Conservation (phyloP, 2,329 filamentous ascomycete species). For the Fusarium sp. region DNA sequence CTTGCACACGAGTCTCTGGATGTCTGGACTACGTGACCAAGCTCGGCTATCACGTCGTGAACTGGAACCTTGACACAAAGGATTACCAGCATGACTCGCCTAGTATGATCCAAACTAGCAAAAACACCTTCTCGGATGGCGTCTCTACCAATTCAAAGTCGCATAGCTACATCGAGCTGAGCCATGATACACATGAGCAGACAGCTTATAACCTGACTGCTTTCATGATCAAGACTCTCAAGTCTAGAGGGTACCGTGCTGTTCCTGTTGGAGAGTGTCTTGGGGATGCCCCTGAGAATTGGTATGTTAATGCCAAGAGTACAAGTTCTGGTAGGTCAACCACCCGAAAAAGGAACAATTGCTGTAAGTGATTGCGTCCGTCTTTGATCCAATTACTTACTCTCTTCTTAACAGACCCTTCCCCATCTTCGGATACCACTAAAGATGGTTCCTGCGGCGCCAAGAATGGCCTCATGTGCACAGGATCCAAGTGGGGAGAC, state of each 20-base stretch:
- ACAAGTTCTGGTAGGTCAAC: conserved; percentile 17
- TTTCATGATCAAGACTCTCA: conserved; percentile 59
- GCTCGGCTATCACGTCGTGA: conserved; percentile 68
- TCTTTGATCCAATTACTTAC: background rate
- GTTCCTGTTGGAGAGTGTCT: conserved; percentile 70
- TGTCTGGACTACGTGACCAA: conserved; percentile 52
- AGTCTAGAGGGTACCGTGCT: conserved; percentile 56
- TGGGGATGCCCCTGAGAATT: conserved; percentile 61
- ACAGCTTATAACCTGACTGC: conserved; percentile 56
- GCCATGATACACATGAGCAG: conserved; percentile 63
- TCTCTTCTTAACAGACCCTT: conserved; percentile 10
- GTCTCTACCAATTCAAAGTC: conserved; percentile 50
- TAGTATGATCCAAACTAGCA: conserved; percentile 60
- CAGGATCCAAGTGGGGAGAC: conserved; percentile 50
- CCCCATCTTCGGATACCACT: conserved; percentile 5
- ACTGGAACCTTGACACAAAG: conserved; percentile 70
- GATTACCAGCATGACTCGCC: conserved; percentile 67
- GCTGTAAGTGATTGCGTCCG: background rate
- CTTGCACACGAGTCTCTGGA: conserved; percentile 54
- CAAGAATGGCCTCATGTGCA: conserved; percentile 48
- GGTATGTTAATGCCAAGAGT: conserved; percentile 59
- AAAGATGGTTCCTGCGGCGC: conserved; percentile 53
- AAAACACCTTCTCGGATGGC: conserved; percentile 51
- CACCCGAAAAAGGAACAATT: conserved; percentile 37
- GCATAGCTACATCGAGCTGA: conserved; percentile 62